These are phyloP conservation scores for Rhynchospora breviuscula DNA, from an alignment of 176 grass and related monocot genomes.

Conservation along the genomic window DNA sequence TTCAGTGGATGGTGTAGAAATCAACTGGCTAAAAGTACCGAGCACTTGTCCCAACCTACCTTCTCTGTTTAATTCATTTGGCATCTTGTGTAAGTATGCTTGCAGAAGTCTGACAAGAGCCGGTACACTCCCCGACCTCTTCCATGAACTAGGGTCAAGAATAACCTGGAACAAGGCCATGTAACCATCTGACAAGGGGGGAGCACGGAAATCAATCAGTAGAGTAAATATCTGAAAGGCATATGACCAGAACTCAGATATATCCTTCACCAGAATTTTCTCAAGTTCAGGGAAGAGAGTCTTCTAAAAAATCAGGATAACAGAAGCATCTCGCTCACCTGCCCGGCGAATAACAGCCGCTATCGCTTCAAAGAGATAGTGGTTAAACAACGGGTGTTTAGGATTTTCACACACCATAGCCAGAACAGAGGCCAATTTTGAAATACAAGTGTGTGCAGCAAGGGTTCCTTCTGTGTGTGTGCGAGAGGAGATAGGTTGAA, in stretches of 20 bases:
- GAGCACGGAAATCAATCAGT: constrained; percentile 65
- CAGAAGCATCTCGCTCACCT: constrained; percentile 56
- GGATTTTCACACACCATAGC: constrained; percentile 89
- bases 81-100: constrained; percentile 85
- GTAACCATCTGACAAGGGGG: constrained; percentile 78
- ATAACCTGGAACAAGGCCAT: constrained; percentile 87
- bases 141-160: constrained; percentile 74
- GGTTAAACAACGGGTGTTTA: constrained; percentile 91
- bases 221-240: constrained; percentile 93
- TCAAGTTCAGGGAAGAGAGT: constrained; percentile 76
- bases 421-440: constrained; percentile 54
- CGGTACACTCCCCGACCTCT: constrained; percentile 67
- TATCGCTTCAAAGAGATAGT: constrained; percentile 91
- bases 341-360: constrained; percentile 63
- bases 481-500: too few relatives aligned
- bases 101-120: constrained; percentile 80
- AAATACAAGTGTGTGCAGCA: too few relatives aligned
- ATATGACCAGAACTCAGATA: constrained; percentile 96
- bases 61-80: constrained; percentile 88
- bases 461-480: too few relatives aligned
- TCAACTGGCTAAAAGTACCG: constrained; percentile 50
- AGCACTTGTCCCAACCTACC: constrained; percentile 66
- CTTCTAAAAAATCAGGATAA: constrained; percentile 63
- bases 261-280: constrained; percentile 88
- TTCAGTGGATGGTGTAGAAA: constrained; percentile 55